Conservation (phyloP, 345 rosid species). For the Carallia brachiata region DNA sequence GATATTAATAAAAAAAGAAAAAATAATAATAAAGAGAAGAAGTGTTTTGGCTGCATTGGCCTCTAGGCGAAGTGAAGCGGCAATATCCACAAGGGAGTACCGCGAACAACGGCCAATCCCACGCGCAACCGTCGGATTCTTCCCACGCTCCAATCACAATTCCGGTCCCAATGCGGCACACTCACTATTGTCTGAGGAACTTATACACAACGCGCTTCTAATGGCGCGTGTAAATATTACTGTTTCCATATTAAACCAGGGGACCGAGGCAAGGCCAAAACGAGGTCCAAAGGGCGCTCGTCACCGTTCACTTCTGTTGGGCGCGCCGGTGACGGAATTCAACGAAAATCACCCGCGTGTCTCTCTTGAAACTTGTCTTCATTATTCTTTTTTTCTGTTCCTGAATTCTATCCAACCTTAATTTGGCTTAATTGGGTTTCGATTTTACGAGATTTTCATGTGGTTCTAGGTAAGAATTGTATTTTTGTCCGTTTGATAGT, state of each 20-base stretch:
- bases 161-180: constrained; percentile 1
- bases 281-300: constrained; percentile 27
- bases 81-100: too few relatives aligned
- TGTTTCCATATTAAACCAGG: constrained; percentile 18
- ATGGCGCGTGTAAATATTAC: constrained; percentile 17
- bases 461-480: constrained; percentile 35
- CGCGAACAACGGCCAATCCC: not conserved
- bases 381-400: constrained; percentile 14
- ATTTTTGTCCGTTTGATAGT: constrained; percentile 5
- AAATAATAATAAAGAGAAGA: too few relatives aligned
- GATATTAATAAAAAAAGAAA: too few relatives aligned
- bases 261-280: not conserved
- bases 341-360: constrained; percentile 3
- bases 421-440: constrained; percentile 1
- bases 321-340: constrained; percentile 37
- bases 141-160: constrained; percentile 19
- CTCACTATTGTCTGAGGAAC: constrained; percentile 3
- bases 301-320: constrained; percentile 34
- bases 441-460: constrained; percentile 23
- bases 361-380: constrained; percentile 8
- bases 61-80: too few relatives aligned
- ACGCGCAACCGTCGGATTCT: constrained; percentile 26
- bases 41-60: too few relatives aligned
- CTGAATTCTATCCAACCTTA: constrained; percentile 16
- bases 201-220: constrained; percentile 16